Base-by-base conservation (phyloP, 106 monocot genomes). In the Dendrobium huoshanense region DNA sequence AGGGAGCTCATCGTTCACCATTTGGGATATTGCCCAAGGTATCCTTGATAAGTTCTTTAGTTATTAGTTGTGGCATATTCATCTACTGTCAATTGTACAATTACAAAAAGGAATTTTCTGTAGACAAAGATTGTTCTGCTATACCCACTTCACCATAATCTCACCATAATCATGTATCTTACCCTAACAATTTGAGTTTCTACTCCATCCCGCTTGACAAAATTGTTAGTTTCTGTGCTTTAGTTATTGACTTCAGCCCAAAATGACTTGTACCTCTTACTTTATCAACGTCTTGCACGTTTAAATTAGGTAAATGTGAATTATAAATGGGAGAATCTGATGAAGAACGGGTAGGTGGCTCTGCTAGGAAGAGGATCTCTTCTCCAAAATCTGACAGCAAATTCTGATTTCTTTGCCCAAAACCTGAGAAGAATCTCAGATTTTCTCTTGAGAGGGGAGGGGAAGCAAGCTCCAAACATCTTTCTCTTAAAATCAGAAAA, bases 11-110 rank as follows among this genome's bases (percentile, higher is more conserved):
- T 93, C 91, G 74, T 99, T 99, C 87, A 91, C 83, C n/a, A 87
- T 99, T 80, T 99, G 99, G 99, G 99, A 99, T 89, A 82, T 95
- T 87, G 83, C 95, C 82, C 95, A 93, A 90, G 99, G 99, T 99
- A 93, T 58, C 27, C 49, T 75, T 54, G 48, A 20, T 73, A 16
- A 41, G 27, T 79, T 9, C 2, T 79, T 56, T 55, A 20, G 10
- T 44, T 67, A 47, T 77, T 20, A 67, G 5, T 51, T 82, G 27
- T 83, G 17, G 5, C 19, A 25, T 67, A 67, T 43, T 44, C 19
- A 42, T 59, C 15, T 55, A 18, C 40, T 70, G 9, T 54, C 45
- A 2, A 24, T 77, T 77, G 16, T 51, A 55, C 24, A 13, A 15
- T 29, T 51, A 9, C 29, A 16, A 16, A 8, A 37, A 31, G 19